phyloP scores from a whole-genome alignment of 2,329 filamentous ascomycete species.

The Apiospora marii region DNA sequence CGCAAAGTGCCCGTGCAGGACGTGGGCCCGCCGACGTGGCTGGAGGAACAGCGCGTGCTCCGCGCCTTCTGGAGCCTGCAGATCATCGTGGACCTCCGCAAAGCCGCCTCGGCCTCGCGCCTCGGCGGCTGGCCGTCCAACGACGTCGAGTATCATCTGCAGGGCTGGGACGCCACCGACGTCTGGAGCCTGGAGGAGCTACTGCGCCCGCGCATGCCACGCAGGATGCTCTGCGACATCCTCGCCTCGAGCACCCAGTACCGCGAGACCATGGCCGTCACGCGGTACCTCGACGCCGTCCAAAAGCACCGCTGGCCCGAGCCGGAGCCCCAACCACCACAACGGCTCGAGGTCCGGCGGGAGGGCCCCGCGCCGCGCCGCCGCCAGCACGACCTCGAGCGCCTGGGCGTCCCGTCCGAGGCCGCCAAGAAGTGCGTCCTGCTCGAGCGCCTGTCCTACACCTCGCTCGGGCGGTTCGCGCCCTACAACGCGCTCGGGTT shows the following conservation, averaged over 20 bases:
- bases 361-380: not conserved
- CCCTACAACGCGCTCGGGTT: not conserved
- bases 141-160: not conserved
- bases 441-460: not conserved
- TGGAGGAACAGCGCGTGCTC: slow-evolving; percentile 24
- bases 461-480: not conserved
- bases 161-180: not conserved
- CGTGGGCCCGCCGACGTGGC: slow-evolving; percentile 20
- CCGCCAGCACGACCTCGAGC: not conserved
- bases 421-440: not conserved
- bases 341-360: not conserved
- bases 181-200: not conserved
- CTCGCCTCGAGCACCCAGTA: not conserved
- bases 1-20: not conserved
- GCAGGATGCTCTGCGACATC: not conserved
- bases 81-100: slow-evolving; percentile 20
- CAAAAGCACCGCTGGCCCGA: not conserved
- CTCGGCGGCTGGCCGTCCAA: not conserved
- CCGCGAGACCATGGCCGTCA: not conserved
- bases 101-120: not conserved
- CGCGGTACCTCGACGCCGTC: not conserved
- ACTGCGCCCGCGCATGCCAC: not conserved
- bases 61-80: slow-evolving; percentile 25
- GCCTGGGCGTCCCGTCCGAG: not conserved
- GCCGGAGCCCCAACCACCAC: not conserved